phyloP scores from a whole-genome alignment of 1,284 basidiomycete genomes.

The Cutaneotrichosporon sp. region DNA sequence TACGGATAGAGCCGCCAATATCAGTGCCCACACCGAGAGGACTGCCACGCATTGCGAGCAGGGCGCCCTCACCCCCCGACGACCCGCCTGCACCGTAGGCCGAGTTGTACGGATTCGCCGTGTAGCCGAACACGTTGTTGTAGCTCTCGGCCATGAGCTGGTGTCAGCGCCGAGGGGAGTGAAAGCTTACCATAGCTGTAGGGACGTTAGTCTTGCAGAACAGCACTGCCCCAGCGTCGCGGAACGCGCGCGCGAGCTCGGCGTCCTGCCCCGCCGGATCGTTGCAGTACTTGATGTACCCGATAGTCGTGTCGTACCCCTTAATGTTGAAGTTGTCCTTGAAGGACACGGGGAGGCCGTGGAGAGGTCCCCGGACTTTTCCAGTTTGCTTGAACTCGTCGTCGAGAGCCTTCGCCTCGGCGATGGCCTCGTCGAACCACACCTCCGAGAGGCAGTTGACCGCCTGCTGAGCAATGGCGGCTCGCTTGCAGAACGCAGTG shows the following conservation, averaged over 20 bases:
- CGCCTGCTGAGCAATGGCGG: conserved; percentile 72
- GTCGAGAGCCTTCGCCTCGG: conserved; percentile 46
- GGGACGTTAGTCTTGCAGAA: conserved; percentile 28
- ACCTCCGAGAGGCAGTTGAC: conserved; percentile 49
- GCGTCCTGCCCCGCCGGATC: conserved; percentile 13
- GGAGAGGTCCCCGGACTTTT: conserved; percentile 45
- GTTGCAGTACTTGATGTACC: conserved; percentile 4
- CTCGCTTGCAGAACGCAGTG: conserved; percentile 65
- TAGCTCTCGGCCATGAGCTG: conserved; percentile 28
- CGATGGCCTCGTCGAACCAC: conserved; percentile 44
- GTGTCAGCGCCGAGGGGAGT: neutral
- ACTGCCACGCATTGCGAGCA: conserved; percentile 43
- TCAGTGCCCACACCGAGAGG: conserved; percentile 48
- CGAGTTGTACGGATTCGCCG: conserved; percentile 46
- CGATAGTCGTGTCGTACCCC: conserved; percentile 2
- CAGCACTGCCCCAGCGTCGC: conserved; percentile 23
- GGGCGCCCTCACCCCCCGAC: conserved; percentile 48
- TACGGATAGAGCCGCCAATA: conserved; percentile 56
- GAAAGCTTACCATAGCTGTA: conserved; percentile 2
- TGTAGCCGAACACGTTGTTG: conserved; percentile 28
- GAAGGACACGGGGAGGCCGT: conserved; percentile 50
- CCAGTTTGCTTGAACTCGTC: conserved; percentile 41
- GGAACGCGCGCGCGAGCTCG: conserved; percentile 14
- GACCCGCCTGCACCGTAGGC: conserved; percentile 42
- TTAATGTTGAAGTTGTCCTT: conserved; percentile 38